Base-by-base conservation (phyloP, 441 rosid species). In the Arabidopsis hybrid region DNA sequence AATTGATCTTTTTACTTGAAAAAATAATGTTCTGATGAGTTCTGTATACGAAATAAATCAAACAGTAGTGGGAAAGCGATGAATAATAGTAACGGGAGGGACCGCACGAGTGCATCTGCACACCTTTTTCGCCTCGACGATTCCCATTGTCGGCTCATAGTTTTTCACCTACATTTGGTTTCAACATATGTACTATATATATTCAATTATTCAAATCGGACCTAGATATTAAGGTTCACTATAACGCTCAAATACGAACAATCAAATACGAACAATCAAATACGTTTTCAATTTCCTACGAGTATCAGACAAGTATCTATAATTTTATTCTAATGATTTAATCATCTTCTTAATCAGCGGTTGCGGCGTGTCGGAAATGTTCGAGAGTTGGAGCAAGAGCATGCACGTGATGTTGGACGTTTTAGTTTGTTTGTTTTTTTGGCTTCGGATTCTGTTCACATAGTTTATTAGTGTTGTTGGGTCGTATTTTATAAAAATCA, bases 21-120 rank as follows among this genome's bases (percentile, higher is more conserved):
- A 29, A 58, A 51, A 74, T 42, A 42, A 17, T 51, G 34, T 40
- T 60, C 18, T n/a, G 47, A 72, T 14, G 50, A 73, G 18, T 58
- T 58, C 21, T 39, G 55, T 32, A 45, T 40, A 45, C 11, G 3
- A 4, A n/a, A 16, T 31, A 57, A 60, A 67, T 60, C 18, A 36
- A 67, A 67, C 46, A 74, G 55, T 50, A 74, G 55, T 50, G 38
- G 66, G 38, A 51, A 50, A 39, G 50, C 40, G 32, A 74, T 67
- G 67, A 67, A 67, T 42, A 40, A 52, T 50, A 51, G 73, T 67
- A 67, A 67, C 50, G 34, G 73, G 57, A 75, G 73, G 73, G 73
- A 67, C 73, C 63, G 78, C 78, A 75, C 78, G 78, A 75, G 63
- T 75, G 73, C 47, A 14, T 60, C 5, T 40, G 73, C 67, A 52